A percentile compares a stretch with the other conserved stretches of the same genome.
Evolutionary conservation across 106 monocot species (phyloP).

Genomic region (Dendrobium chrysotoxum): DNA sequence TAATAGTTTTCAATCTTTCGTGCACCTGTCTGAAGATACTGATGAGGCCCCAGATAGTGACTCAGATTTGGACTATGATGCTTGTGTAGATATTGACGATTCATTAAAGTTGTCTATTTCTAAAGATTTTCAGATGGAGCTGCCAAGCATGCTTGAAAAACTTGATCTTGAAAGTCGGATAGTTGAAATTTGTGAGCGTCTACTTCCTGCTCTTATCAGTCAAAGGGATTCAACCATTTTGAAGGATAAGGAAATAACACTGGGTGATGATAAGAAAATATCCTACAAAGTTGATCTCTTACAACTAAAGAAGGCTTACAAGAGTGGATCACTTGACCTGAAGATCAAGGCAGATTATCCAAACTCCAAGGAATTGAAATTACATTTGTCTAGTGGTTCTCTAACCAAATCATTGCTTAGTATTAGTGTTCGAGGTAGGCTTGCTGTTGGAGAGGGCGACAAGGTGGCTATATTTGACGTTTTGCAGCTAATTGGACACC

Average conservation of each 20-base stretch:
- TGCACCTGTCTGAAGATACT: constrained; percentile 59
- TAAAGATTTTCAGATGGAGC: constrained; percentile 46
- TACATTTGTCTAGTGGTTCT: constrained; percentile 65
- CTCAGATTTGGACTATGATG: constrained; percentile 88
- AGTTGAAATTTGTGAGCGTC: constrained; percentile 63
- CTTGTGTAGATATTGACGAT: constrained; percentile 45
- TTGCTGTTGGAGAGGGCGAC: constrained; percentile 97
- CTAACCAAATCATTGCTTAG: constrained; percentile 79
- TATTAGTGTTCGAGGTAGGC: constrained; percentile 70
- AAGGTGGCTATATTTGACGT: constrained; percentile 94
- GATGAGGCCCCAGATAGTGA: constrained; percentile 67
- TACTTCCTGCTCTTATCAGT: constrained; percentile 46
- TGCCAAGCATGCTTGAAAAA: constrained; percentile 48
- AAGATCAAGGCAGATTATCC: constrained; percentile 97
- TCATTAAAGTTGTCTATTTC: constrained; percentile 58
- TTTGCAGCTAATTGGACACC: constrained; percentile 87
- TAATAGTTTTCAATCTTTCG: constrained; percentile 45
- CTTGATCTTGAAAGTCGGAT: constrained; percentile 58
- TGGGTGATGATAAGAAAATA: constrained; percentile 58
- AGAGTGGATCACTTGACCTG: constrained; percentile 90
- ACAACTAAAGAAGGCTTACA: constrained; percentile 81
- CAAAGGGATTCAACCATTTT: constrained; percentile 52
- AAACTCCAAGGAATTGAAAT: constrained; percentile 84
- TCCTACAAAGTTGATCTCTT: constrained; percentile 55
- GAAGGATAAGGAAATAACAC: constrained; percentile 63